Evolutionary conservation across 2,329 filamentous ascomycete genomes (phyloP).

Genomic region (Penicillium capsulatum): DNA sequence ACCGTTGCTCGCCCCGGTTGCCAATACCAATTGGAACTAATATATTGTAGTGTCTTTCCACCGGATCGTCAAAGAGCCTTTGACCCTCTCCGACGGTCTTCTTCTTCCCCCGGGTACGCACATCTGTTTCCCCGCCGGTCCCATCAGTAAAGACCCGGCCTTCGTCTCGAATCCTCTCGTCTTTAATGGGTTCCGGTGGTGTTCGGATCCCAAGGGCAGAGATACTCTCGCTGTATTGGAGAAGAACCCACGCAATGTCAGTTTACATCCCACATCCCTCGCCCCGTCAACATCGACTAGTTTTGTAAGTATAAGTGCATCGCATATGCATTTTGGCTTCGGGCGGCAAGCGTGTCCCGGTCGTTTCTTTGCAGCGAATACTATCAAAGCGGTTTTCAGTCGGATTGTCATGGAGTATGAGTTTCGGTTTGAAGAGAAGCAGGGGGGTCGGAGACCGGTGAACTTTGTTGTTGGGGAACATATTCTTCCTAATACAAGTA

Average conservation of each 20-base stretch:
- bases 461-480: slow-evolving; percentile 29
- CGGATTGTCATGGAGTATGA: slow-evolving; percentile 30
- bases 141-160: slow-evolving; percentile 25
- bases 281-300: slow-evolving; percentile 6
- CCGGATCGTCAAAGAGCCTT: slow-evolving; percentile 24
- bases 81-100: slow-evolving; percentile 25
- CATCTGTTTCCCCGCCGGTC: slow-evolving; percentile 29
- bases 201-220: slow-evolving; percentile 13
- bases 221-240: slow-evolving; percentile 5
- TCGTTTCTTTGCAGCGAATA: slow-evolving; percentile 22
- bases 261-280: not conserved
- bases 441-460: slow-evolving; percentile 14
- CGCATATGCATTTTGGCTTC: slow-evolving; percentile 29
- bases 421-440: slow-evolving; percentile 22
- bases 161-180: slow-evolving; percentile 17
- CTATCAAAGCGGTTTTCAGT: slow-evolving; percentile 27
- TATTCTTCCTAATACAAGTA: slow-evolving; percentile 23
- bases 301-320: slow-evolving; percentile 17
- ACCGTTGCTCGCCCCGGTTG: not conserved
- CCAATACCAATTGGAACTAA: not conserved
- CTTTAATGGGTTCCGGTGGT: slow-evolving; percentile 32
- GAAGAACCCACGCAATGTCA: not conserved
- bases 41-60: slow-evolving; percentile 24
- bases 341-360: slow-evolving; percentile 26
- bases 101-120: slow-evolving; percentile 22